Evolutionary conservation across 441 rosid genomes (phyloP).

Genomic region (Adansonia madagascariensis): DNA sequence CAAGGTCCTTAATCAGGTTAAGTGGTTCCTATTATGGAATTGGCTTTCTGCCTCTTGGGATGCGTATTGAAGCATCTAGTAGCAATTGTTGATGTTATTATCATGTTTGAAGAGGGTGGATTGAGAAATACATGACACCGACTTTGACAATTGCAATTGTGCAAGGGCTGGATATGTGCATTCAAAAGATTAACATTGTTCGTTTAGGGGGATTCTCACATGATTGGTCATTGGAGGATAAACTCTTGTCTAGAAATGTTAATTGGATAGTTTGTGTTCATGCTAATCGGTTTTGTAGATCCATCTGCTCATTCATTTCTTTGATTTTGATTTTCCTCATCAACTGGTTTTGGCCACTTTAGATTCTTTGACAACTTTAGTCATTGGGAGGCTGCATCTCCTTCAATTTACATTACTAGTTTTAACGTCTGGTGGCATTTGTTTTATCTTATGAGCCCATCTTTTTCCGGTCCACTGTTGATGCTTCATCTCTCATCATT

Average conservation of each 20-base stretch:
- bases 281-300: conserved; percentile 9
- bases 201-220: conserved; percentile 19
- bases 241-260: conserved; percentile 19
- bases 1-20: conserved; percentile 26
- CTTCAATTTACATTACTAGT: neutral
- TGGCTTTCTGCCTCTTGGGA: conserved; percentile 20
- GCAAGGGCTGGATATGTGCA: conserved; percentile 5
- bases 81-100: conserved; percentile 10
- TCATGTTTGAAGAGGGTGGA: conserved; percentile 18
- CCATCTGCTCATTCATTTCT: conserved; percentile 16
- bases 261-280: conserved; percentile 25
- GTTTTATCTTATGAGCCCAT: conserved; percentile 4
- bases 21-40: conserved; percentile 24
- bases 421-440: conserved; percentile 18
- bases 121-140: conserved; percentile 22
- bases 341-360: neutral
- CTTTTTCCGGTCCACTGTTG: neutral
- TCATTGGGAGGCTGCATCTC: neutral
- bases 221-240: conserved; percentile 21
- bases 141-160: conserved; percentile 26
- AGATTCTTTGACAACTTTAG: neutral
- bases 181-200: neutral
- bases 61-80: conserved; percentile 26
- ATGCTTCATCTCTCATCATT: conserved; percentile 1
- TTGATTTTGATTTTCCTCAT: conserved; percentile 14